A percentile compares a stretch with the other conserved stretches of the same genome.
Evolutionary conservation across 345 rosid species (phyloP).

Genomic region (Aquilaria yunnanensis): DNA sequence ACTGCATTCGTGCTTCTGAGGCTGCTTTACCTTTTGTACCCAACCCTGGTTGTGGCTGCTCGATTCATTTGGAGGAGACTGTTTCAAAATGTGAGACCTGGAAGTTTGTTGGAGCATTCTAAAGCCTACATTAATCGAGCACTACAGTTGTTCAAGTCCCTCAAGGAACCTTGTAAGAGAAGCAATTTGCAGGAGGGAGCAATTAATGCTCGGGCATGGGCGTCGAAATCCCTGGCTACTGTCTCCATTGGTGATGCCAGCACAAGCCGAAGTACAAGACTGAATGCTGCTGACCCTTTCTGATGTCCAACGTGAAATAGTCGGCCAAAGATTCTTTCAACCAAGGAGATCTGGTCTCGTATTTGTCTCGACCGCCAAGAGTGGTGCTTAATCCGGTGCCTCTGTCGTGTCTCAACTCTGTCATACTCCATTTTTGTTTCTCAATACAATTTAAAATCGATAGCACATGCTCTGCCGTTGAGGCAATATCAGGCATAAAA

Average conservation of each 20-base stretch:
- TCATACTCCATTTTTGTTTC: neutral
- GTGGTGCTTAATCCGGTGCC: neutral
- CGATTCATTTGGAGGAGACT: constrained; percentile 47
- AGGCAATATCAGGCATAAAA: neutral
- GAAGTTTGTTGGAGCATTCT: constrained; percentile 63
- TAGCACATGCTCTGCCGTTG: neutral
- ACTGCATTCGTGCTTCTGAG: constrained; percentile 60
- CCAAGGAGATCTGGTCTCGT: constrained; percentile 1
- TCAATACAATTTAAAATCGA: neutral
- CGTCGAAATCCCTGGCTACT: constrained; percentile 88
- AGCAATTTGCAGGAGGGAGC: constrained; percentile 92
- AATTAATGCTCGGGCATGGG: constrained; percentile 85
- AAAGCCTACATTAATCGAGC: constrained; percentile 44
- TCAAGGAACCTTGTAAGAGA: constrained; percentile 76
- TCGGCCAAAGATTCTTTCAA: constrained; percentile 2
- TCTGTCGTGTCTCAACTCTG: neutral
- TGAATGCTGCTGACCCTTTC: constrained; percentile 24
- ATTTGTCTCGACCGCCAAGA: neutral
- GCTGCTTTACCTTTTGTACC: constrained; percentile 46
- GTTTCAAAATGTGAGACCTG: constrained; percentile 34
- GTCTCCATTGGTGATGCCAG: constrained; percentile 88
- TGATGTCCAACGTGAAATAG: neutral
- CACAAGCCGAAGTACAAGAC: constrained; percentile 39
- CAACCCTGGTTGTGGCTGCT: constrained; percentile 34
- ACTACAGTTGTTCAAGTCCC: constrained; percentile 44